phyloP scores from a whole-genome alignment of 2,329 filamentous ascomycete genomes.

The Hypoxylon sp. region DNA sequence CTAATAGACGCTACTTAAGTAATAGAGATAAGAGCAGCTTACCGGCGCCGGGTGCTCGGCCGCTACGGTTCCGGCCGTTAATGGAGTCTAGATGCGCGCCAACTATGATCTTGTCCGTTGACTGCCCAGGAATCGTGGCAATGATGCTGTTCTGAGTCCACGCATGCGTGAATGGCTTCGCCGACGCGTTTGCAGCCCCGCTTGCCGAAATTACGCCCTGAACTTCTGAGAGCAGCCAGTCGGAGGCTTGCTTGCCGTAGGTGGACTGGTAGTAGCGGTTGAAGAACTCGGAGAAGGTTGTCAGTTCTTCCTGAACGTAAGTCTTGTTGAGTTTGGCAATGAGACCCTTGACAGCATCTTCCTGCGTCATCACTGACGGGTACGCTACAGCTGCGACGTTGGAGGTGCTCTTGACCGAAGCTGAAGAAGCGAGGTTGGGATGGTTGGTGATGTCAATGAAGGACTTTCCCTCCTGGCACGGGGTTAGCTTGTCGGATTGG shows the following conservation, averaged over 20 bases:
- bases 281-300: slow-evolving; percentile 76
- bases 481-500: slow-evolving; percentile 17
- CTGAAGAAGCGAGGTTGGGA: slow-evolving; percentile 66
- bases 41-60: slow-evolving; percentile 77
- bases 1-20: not conserved
- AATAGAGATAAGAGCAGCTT: slow-evolving; percentile 10
- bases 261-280: slow-evolving; percentile 77
- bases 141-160: slow-evolving; percentile 86
- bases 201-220: slow-evolving; percentile 72
- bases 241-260: slow-evolving; percentile 78
- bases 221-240: slow-evolving; percentile 79
- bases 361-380: slow-evolving; percentile 71
- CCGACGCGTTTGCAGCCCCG: slow-evolving; percentile 72
- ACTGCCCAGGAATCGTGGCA: slow-evolving; percentile 82
- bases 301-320: slow-evolving; percentile 76
- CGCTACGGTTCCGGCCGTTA: slow-evolving; percentile 79
- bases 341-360: slow-evolving; percentile 70
- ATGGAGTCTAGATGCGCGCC: slow-evolving; percentile 87
- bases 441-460: slow-evolving; percentile 85
- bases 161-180: slow-evolving; percentile 75
- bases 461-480: slow-evolving; percentile 73
- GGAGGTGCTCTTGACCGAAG: slow-evolving; percentile 49
- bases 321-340: slow-evolving; percentile 72
- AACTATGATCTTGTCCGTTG: slow-evolving; percentile 80
- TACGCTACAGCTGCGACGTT: slow-evolving; percentile 64